phyloP scores from a whole-genome alignment of 345 rosid species.

The Stellera chamaejasme region DNA sequence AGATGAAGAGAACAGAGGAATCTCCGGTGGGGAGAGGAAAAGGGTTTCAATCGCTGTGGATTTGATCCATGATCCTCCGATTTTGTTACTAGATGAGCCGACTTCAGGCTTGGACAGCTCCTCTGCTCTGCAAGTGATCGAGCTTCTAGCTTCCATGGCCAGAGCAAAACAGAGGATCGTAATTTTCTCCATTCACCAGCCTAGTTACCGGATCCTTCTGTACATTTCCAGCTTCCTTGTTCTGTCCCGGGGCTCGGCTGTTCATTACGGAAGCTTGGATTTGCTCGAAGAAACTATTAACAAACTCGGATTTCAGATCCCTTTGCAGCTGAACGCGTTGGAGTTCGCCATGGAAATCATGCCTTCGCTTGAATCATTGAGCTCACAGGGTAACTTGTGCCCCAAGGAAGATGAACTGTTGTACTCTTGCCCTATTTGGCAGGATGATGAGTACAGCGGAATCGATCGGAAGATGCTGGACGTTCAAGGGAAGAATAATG shows the following conservation, averaged over 20 bases:
- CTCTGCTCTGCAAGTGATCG: slow-evolving; percentile 76
- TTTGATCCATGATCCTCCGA: slow-evolving; percentile 69
- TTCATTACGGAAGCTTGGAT: slow-evolving; percentile 49
- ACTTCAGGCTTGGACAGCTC: slow-evolving; percentile 87
- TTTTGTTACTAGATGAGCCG: slow-evolving; percentile 81
- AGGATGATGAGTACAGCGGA: slow-evolving; percentile 15
- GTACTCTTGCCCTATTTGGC: slow-evolving; percentile 23
- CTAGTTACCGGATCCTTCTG: slow-evolving; percentile 65
- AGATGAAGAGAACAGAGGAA: slow-evolving; percentile 63
- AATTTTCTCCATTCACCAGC: slow-evolving; percentile 58
- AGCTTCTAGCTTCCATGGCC: slow-evolving; percentile 70
- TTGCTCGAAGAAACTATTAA: slow-evolving; percentile 53
- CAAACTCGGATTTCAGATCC: slow-evolving; percentile 56
- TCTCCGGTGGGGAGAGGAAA: slow-evolving; percentile 76
- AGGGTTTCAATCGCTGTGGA: slow-evolving; percentile 86
- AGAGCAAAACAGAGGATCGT: slow-evolving; percentile 50
- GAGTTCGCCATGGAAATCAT: slow-evolving; percentile 89
- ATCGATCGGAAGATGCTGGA: slow-evolving; percentile 3
- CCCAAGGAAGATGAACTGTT: slow-evolving; percentile 1
- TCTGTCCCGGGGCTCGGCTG: slow-evolving; percentile 46
- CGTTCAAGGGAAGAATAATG: slow-evolving; percentile 2
- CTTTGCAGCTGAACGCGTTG: slow-evolving; percentile 54
- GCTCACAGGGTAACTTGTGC: slow-evolving; percentile 11
- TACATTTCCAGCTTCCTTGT: slow-evolving; percentile 58
- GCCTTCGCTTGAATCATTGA: slow-evolving; percentile 30